Evolutionary conservation across 805 yeast species (phyloP).

Genomic region (Candida piceae): DNA sequence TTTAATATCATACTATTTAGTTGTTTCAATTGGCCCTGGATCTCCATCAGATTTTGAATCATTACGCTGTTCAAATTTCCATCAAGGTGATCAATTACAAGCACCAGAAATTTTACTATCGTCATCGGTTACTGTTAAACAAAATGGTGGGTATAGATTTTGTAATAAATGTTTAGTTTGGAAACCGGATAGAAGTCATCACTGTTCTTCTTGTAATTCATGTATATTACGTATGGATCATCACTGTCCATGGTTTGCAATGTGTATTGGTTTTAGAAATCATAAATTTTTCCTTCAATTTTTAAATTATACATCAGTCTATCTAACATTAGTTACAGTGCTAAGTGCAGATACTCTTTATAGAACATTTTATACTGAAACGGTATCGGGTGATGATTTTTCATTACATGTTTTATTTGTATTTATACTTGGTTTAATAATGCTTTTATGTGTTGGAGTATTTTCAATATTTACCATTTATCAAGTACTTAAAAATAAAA

Average conservation of each 20-base stretch:
- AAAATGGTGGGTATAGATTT: slow-evolving; percentile 60
- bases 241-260: slow-evolving; percentile 86
- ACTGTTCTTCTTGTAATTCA: slow-evolving; percentile 44
- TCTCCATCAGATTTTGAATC: slow-evolving; percentile 55
- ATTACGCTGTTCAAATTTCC: slow-evolving; percentile 24
- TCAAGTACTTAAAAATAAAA: slow-evolving; percentile 57
- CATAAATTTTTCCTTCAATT: slow-evolving; percentile 79
- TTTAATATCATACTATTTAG: slow-evolving; percentile 47
- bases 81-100: slow-evolving; percentile 14
- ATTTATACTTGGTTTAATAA: slow-evolving; percentile 46
- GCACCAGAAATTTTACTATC: slow-evolving; percentile 40
- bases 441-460: slow-evolving; percentile 50
- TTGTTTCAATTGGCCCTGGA: slow-evolving; percentile 56
- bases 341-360: slow-evolving; percentile 41
- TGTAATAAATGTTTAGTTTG: slow-evolving; percentile 49
- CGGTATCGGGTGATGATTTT: slow-evolving; percentile 31
- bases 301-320: slow-evolving; percentile 47
- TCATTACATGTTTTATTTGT: slow-evolving; percentile 59
- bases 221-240: slow-evolving; percentile 55
- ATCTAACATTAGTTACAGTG: slow-evolving; percentile 37
- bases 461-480: slow-evolving; percentile 57
- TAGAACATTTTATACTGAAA: slow-evolving; percentile 38
- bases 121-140: slow-evolving; percentile 41
- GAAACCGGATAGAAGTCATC: slow-evolving; percentile 60
- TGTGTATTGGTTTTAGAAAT: slow-evolving; percentile 79